Base-by-base conservation (phyloP, 202 grass and related monocot genomes). In the Carex sylvatica region DNA sequence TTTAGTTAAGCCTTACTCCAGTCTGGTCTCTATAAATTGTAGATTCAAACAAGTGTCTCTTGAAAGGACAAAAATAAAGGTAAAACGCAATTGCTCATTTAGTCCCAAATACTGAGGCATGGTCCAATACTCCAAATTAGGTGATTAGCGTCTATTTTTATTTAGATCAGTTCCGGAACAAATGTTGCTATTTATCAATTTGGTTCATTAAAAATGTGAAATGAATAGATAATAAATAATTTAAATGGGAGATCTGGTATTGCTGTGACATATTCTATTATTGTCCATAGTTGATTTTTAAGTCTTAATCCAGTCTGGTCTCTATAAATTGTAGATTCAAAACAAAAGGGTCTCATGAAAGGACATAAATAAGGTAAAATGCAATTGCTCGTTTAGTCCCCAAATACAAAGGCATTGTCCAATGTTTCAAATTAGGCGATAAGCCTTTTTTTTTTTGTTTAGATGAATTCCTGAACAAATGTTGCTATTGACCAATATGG, bases 251-350 rank as follows among this genome's bases (percentile, higher is more conserved):
- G 44, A 46, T 46, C 44, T 52, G 42, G 65, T 52, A 40, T 47
- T 71, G 4, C n/a, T 28, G 7, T 56, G 26, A 18, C 24, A 54
- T 46, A 46, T 46, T 46, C 44, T 46, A 16, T 75, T 75, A 10
- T 74, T 74, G 13, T 49, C 5, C 22, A 30, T 31, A 55, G 71
- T 75, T 76, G 72, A 46, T 76, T 56, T 52, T 31, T 75, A 76
- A 76, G 51, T 51, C 12, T 44, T 14, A 33, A 31, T 24, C 72
- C 6, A 76, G 49, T 15, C 28, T 77, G 49, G 26, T 55, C 15
- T 58, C 52, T 35, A 56, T 36, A 77, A 19, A 59, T 58, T 77
- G 28, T n/a, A 30, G 52, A 18, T 70, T 77, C 24, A 19, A 58
- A 56, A 56, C 23, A 55, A 56, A 76, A n/a, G 15, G 72, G 14